Conservation (phyloP, 2,329 filamentous ascomycete species). For the Fusarium tupiense region DNA sequence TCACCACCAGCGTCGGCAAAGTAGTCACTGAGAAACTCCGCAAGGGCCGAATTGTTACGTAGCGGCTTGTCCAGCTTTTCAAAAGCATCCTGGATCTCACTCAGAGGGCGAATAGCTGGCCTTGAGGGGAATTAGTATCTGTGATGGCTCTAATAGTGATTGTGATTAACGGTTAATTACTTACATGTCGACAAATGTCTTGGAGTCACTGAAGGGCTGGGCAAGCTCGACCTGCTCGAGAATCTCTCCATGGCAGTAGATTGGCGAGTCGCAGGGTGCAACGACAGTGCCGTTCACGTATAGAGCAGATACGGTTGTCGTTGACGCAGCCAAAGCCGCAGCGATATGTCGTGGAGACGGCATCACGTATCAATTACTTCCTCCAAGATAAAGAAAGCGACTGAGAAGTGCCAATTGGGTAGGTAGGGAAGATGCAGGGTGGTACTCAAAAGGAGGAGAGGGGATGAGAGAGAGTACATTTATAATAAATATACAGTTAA, state of each 20-base stretch:
- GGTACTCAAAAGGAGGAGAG: neutral
- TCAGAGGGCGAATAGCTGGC: conserved; percentile 67
- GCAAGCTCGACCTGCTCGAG: conserved; percentile 71
- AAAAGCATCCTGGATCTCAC: conserved; percentile 70
- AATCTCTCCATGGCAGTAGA: conserved; percentile 74
- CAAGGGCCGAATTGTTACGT: conserved; percentile 69
- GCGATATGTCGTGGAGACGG: conserved; percentile 38
- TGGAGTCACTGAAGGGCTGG: conserved; percentile 71
- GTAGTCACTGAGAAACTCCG: conserved; percentile 69
- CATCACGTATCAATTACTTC: conserved; percentile 32
- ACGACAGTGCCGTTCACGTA: conserved; percentile 69
- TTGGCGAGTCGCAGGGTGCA: conserved; percentile 72
- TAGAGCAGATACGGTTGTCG: conserved; percentile 54
- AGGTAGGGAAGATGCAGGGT: neutral
- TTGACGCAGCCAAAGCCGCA: conserved; percentile 43
- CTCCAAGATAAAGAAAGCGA: neutral
- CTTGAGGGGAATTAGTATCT: conserved; percentile 46
- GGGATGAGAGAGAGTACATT: conserved; percentile 8
- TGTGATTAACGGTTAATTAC: conserved; percentile 24
- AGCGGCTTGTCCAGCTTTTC: conserved; percentile 68
- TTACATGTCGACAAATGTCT: conserved; percentile 77
- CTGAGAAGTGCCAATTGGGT: neutral
- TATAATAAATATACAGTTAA: neutral
- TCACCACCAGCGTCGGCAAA: conserved; percentile 73
- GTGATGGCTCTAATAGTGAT: neutral